A percentile compares a stretch with the other conserved stretches of the same genome.
Evolutionary conservation across 202 grass and related monocot species (phyloP).

Genomic region (Musa balbisiana): DNA sequence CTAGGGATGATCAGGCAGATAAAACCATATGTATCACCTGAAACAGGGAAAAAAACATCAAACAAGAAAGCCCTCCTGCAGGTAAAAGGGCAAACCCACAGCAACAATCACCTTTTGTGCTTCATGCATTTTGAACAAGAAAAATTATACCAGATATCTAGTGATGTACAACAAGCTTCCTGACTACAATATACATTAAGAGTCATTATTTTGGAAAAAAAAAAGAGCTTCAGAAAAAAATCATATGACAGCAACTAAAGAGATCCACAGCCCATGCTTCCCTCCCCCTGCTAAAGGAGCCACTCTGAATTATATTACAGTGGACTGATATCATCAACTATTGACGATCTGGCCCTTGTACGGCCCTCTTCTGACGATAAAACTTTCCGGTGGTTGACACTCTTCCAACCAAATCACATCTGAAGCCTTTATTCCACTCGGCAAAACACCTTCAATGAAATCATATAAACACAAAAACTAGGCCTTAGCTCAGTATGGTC

Average conservation of each 20-base stretch:
- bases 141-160: constrained; percentile 8
- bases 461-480: background rate
- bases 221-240: background rate
- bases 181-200: background rate
- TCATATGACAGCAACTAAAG: constrained; percentile 5
- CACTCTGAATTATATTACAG: background rate
- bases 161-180: constrained; percentile 12
- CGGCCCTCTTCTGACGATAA: constrained; percentile 75
- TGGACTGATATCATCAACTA: background rate
- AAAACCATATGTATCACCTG: no score
- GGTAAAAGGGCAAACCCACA: no score
- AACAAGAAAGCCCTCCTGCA: no score
- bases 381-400: constrained; percentile 65
- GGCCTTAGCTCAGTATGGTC: constrained; percentile 3
- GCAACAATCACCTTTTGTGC: no score
- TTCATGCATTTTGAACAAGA: no score
- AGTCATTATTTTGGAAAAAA: background rate
- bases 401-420: constrained; percentile 74
- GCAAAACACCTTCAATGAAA: constrained; percentile 38
- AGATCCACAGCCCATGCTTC: background rate
- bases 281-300: background rate
- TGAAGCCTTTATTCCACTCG: constrained; percentile 38
- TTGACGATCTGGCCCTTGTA: constrained; percentile 48
- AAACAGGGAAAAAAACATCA: no score
- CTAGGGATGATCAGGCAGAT: no score